Percentiles rank a stretch among this genome's conserved stretches.
phyloP scores from a whole-genome alignment of 352 stramenopile species.

The Globisporangium nagaii region DNA sequence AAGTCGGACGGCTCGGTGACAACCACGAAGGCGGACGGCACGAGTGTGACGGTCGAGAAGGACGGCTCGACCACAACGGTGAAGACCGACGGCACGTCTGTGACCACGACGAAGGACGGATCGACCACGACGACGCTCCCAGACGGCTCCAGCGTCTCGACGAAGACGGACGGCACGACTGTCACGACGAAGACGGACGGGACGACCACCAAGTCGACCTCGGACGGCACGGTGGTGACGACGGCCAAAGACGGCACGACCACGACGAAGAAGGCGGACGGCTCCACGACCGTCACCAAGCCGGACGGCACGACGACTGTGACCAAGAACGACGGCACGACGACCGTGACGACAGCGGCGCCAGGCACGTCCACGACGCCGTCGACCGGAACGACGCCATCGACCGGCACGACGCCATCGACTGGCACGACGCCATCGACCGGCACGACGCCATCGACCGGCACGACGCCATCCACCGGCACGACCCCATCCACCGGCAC shows the following conservation, averaged over 20 bases:
- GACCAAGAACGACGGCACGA: background rate
- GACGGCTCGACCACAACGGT: conserved; percentile 7
- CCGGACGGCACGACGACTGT: conserved; percentile 1
- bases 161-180: conserved; percentile 2
- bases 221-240: background rate
- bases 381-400: background rate
- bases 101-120: background rate
- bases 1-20: conserved; percentile 12
- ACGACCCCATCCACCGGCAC: conserved; percentile 8
- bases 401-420: conserved; percentile 2
- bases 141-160: conserved; percentile 4
- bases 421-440: too few relatives aligned
- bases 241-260: conserved; percentile 6
- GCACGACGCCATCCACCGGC: background rate
- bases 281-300: background rate
- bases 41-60: conserved; percentile 1
- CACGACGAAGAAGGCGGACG: conserved; percentile 6
- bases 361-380: conserved; percentile 4
- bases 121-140: background rate
- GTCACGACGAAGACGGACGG: background rate
- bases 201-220: background rate
- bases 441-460: background rate
- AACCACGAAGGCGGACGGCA: conserved; percentile 6
- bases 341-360: background rate
- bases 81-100: conserved; percentile 7